phyloP scores from a whole-genome alignment of 306 rosid genomes.

The Spatholobus suberectus region DNA sequence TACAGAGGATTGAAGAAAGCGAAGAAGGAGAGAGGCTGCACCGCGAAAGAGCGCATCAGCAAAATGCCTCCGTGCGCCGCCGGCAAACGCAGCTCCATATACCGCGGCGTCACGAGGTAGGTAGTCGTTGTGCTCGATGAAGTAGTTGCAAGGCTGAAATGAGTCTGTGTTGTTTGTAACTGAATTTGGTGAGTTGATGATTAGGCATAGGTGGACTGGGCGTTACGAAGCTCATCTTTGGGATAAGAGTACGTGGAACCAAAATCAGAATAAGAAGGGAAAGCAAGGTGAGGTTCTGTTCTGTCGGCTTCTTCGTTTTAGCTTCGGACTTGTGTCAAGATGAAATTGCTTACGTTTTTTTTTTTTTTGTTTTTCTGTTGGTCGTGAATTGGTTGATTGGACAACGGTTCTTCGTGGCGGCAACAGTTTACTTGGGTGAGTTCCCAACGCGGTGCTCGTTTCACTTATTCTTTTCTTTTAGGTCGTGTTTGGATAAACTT shows the following conservation, averaged over 20 bases:
- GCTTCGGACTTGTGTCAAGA: conserved; percentile 2
- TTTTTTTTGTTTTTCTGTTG: conserved; percentile 37
- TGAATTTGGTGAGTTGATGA: conserved; percentile 36
- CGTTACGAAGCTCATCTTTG: conserved; percentile 99
- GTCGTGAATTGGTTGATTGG: conserved; percentile 57
- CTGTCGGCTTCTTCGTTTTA: not conserved
- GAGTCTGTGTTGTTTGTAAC: too few relatives aligned
- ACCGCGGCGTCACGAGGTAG: conserved; percentile 98
- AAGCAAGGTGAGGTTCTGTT: conserved; percentile 70
- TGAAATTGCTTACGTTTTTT: conserved; percentile 48
- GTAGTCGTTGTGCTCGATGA: too few relatives aligned
- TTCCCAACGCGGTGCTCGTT: conserved; percentile 5
- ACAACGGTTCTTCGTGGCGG: conserved; percentile 38
- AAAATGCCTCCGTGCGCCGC: conserved; percentile 99
- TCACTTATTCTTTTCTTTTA: not conserved
- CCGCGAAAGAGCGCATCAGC: conserved; percentile 98
- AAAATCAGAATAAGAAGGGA: conserved; percentile 98
- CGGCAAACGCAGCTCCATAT: conserved; percentile 95
- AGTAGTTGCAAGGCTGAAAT: too few relatives aligned
- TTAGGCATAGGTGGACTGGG: conserved; percentile 99
- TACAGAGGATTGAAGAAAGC: conserved; percentile 91
- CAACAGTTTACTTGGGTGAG: conserved; percentile 98
- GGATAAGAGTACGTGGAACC: conserved; percentile 99
- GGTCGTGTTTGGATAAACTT: not conserved
- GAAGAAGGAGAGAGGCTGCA: conserved; percentile 93